These are phyloP conservation scores for Neurospora tetraspora DNA, from an alignment of 495 filamentous ascomycete genomes.

Conservation along the genomic window DNA sequence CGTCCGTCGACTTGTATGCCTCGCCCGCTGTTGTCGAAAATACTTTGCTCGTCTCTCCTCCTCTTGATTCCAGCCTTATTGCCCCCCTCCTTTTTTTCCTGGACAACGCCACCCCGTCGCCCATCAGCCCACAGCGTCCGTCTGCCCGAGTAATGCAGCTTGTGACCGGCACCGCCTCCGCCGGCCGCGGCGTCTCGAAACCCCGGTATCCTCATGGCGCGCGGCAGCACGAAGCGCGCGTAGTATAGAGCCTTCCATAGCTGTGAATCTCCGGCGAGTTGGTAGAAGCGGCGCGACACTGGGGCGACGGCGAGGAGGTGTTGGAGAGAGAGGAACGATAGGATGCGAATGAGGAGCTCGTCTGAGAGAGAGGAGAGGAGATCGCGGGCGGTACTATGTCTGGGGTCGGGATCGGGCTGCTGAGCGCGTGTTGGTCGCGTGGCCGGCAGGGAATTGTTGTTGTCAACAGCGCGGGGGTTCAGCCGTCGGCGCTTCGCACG, in stretches of 20 bases:
- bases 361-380: conserved; percentile 58
- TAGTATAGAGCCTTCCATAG: conserved; percentile 91
- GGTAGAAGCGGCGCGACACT: conserved; percentile 66
- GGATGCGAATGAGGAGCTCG: conserved; percentile 77
- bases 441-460: neutral
- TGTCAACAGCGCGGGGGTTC: neutral
- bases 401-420: neutral
- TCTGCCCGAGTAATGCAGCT: conserved; percentile 57
- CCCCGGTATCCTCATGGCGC: conserved; percentile 67
- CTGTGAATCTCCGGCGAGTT: conserved; percentile 71
- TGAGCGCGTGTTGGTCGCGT: neutral
- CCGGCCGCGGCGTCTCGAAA: conserved; percentile 36
- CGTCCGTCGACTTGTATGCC: neutral
- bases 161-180: conserved; percentile 16
- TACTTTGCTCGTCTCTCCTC: neutral
- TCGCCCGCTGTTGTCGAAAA: neutral
- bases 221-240: conserved; percentile 75
- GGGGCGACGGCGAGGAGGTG: conserved; percentile 65
- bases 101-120: conserved; percentile 32
- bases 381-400: conserved; percentile 15
- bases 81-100: conserved; percentile 27
- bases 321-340: conserved; percentile 61
- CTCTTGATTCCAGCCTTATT: neutral
- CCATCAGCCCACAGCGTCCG: conserved; percentile 78
- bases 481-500: neutral